Percentiles rank a stretch among this genome's conserved stretches.
phyloP scores from a whole-genome alignment of 2,329 filamentous ascomycete species.

The Zymoseptoria ardabiliae region DNA sequence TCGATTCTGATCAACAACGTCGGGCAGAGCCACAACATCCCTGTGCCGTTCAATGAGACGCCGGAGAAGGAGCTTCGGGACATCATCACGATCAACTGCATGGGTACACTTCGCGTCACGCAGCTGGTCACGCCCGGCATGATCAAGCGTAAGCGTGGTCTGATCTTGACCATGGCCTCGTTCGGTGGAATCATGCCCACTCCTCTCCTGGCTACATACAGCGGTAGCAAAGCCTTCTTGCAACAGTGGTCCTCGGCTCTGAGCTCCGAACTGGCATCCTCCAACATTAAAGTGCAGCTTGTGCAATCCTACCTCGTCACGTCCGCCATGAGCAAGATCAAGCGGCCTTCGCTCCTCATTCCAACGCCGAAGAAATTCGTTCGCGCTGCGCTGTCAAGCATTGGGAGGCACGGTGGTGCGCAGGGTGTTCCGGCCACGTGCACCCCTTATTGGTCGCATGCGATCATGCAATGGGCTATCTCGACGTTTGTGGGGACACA shows the following conservation, averaged over 20 bases:
- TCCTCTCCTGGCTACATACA: conserved; percentile 90
- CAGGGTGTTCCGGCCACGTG: conserved; percentile 76
- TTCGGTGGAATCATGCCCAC: conserved; percentile 90
- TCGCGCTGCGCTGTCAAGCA: conserved; percentile 65
- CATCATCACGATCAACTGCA: conserved; percentile 93
- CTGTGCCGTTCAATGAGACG: conserved; percentile 79
- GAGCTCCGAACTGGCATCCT: conserved; percentile 69
- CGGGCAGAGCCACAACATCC: conserved; percentile 86
- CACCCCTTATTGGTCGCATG: conserved; percentile 90
- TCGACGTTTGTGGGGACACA: conserved; percentile 53
- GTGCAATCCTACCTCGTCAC: conserved; percentile 90
- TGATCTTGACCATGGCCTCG: conserved; percentile 95
- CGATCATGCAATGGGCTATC: conserved; percentile 77
- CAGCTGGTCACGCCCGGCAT: conserved; percentile 79
- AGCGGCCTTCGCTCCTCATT: conserved; percentile 66
- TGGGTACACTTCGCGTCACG: conserved; percentile 81
- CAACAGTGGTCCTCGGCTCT: conserved; percentile 92
- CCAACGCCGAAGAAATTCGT: conserved; percentile 81
- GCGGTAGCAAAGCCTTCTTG: conserved; percentile 94
- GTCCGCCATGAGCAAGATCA: conserved; percentile 94
- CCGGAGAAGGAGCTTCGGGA: conserved; percentile 70
- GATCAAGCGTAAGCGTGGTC: conserved; percentile 71
- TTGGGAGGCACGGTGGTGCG: conserved; percentile 69
- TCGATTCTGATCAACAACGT: conserved; percentile 95
- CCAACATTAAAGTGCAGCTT: conserved; percentile 83